Evolutionary conservation across 805 yeast species (phyloP).

Genomic region (Zygosaccharomyces lentus): DNA sequence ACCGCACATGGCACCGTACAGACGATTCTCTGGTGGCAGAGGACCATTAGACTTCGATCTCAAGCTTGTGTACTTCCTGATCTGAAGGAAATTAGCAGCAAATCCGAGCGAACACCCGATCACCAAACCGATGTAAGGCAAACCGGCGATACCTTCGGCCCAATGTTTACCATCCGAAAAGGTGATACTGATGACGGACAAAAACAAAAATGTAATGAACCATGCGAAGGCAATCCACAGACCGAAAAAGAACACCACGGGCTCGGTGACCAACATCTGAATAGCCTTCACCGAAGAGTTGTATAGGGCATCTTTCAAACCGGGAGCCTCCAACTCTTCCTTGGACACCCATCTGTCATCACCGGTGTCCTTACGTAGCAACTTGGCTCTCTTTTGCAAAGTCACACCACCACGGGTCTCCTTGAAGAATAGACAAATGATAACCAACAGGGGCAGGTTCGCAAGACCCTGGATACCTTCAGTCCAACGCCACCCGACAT

Average conservation of each 20-base stretch:
- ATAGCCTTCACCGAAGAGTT: slow-evolving; percentile 2
- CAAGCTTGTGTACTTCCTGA: neutral
- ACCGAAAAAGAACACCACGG: slow-evolving; percentile 4
- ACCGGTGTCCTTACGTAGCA: slow-evolving; percentile 4
- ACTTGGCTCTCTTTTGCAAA: slow-evolving; percentile 3
- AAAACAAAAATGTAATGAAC: slow-evolving; percentile 3
- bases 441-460: slow-evolving; percentile 1
- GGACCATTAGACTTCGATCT: neutral
- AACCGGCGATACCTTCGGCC: slow-evolving; percentile 4
- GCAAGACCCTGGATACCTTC: slow-evolving; percentile 3
- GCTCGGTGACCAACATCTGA: neutral
- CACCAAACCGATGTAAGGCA: slow-evolving; percentile 1
- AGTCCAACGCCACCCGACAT: slow-evolving; percentile 4
- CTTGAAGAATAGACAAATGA: neutral
- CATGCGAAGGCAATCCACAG: slow-evolving; percentile 3
- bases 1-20: slow-evolving; percentile 4
- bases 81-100: neutral
- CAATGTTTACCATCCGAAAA: neutral
- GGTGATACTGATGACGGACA: slow-evolving; percentile 2
- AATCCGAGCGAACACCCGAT: slow-evolving; percentile 1
- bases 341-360: slow-evolving; percentile 5
- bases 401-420: slow-evolving; percentile 5
- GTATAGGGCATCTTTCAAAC: slow-evolving; percentile 4
- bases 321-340: slow-evolving; percentile 2
- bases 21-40: slow-evolving; percentile 1